Conservation (phyloP, 140 eudicot species). For the Ambrosia hybrid region DNA sequence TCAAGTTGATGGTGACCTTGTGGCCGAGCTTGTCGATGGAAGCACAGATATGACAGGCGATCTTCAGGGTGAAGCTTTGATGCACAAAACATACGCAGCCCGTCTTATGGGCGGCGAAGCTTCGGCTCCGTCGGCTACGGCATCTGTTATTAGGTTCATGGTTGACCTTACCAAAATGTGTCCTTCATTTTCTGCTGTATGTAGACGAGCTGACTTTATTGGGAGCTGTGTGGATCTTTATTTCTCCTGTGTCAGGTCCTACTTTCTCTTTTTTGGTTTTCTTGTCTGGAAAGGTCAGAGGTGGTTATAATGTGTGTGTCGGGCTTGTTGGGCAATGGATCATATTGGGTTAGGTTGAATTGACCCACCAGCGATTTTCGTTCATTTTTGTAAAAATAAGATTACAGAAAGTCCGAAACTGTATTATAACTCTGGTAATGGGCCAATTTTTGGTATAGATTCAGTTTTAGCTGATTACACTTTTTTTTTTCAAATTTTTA, state of each 20-base stretch:
- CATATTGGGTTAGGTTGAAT: too few species aligned
- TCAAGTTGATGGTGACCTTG: conserved; percentile 63
- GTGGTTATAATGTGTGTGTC: too few species aligned
- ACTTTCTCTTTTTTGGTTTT: conserved; percentile 1
- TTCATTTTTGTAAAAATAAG: too few species aligned
- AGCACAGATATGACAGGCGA: conserved; percentile 87
- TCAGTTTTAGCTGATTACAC: too few species aligned
- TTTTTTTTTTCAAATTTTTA: too few species aligned
- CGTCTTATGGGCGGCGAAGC: conserved; percentile 42
- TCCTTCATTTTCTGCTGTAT: not conserved
- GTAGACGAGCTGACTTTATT: not conserved
- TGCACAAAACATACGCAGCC: not conserved
- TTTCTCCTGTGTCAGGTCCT: conserved; percentile 86
- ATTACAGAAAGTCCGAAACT: too few species aligned
- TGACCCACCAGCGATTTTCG: too few species aligned
- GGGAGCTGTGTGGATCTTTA: not conserved
- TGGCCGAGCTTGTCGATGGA: conserved; percentile 85
- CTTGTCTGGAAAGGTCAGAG: too few species aligned
- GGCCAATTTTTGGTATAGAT: too few species aligned
- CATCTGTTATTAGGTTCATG: conserved; percentile 92
- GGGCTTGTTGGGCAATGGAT: too few species aligned
- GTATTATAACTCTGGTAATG: too few species aligned
- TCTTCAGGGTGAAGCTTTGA: conserved; percentile 53
- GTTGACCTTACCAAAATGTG: conserved; percentile 29
- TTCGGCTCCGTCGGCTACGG: conserved; percentile 96